Evolutionary conservation across 75 land plant genomes (phyloP), one percentile per base, ranked within the genome.

Genomic region (Selaginella moellendorffii): DNA sequence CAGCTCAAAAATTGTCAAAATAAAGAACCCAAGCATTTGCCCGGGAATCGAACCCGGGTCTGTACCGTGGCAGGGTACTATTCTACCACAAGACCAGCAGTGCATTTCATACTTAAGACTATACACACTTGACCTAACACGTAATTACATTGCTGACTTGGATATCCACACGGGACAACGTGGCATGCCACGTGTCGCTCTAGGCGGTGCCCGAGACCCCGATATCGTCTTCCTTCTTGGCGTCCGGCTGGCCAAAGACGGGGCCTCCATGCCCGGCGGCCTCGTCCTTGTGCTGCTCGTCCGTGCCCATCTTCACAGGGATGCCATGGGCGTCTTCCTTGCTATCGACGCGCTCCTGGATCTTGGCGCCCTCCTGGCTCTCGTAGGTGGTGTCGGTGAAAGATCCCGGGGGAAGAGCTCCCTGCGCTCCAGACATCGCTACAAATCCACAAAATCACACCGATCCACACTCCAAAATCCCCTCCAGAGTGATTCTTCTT

Each of bases 41-140:
- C 97, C 95, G 96, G 97, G 97, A 92, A 92, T 92, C 87, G 97
- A 92, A 92, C 95, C 89, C 97, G 97, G 95, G 97, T 92, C 97
- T 93, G 98, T 93, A 88, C 98, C 90, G 98, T 93, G 98, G 98
- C 96, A 93, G 96, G 96, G 98, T 83, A 88, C 95, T 88, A 93
- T 93, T 93, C 98, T 93, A 93, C 98, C 96, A 88, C 98, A 85
- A 93, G 96, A 88, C 96, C 90, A 92, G 93, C 91, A 83, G 89
- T 91, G 97, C 95, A 36, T n/a, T n/a, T n/a, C n/a, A n/a, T n/a
- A n/a, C n/a, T n/a, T n/a, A n/a, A n/a, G n/a, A n/a, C n/a, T n/a
- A n/a, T n/a, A n/a, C n/a, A n/a, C n/a, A n/a, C n/a, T n/a, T n/a
- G n/a, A n/a, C n/a, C n/a, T n/a, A n/a, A n/a, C n/a, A n/a, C n/a